Percentiles rank a stretch among this genome's conserved stretches.
Evolutionary conservation across 192 early-diverging fungal species (phyloP).

Genomic region (Umbelopsis ramanniana): DNA sequence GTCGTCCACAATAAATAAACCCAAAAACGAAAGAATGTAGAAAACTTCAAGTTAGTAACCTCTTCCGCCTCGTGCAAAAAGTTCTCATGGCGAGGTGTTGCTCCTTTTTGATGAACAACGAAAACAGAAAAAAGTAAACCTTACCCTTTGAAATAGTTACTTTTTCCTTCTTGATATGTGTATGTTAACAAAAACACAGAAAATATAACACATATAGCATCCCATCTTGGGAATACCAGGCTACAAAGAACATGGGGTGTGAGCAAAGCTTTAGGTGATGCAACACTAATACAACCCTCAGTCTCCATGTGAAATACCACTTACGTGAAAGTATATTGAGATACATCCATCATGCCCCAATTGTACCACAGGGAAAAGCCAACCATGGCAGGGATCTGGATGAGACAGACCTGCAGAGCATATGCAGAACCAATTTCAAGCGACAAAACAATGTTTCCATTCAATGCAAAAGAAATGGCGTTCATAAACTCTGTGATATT

Average conservation of each 20-base stretch:
- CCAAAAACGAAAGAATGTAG: neutral
- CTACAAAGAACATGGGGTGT: constrained; percentile 24
- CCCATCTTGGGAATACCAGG: constrained; percentile 46
- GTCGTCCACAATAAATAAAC: neutral
- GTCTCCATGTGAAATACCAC: neutral
- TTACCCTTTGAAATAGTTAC: constrained; percentile 96
- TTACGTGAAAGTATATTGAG: constrained; percentile 42
- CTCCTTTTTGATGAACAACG: neutral
- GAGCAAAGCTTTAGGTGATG: neutral
- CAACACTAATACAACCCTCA: neutral
- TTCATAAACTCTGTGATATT: constrained; percentile 94
- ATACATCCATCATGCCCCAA: constrained; percentile 36
- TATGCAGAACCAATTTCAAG: constrained; percentile 98
- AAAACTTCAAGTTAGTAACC: neutral
- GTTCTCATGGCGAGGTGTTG: neutral
- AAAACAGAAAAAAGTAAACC: neutral
- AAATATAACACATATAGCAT: constrained; percentile 45
- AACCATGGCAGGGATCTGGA: constrained; percentile 95
- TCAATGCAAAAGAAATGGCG: constrained; percentile 92
- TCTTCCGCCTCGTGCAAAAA: neutral
- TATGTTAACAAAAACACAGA: constrained; percentile 82
- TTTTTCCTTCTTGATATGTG: constrained; percentile 93
- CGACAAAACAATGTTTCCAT: constrained; percentile 80
- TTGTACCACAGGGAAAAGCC: constrained; percentile 75
- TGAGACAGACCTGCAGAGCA: constrained; percentile 90